Conservation (phyloP, 306 rosid species). For the Lotus japonicus region DNA sequence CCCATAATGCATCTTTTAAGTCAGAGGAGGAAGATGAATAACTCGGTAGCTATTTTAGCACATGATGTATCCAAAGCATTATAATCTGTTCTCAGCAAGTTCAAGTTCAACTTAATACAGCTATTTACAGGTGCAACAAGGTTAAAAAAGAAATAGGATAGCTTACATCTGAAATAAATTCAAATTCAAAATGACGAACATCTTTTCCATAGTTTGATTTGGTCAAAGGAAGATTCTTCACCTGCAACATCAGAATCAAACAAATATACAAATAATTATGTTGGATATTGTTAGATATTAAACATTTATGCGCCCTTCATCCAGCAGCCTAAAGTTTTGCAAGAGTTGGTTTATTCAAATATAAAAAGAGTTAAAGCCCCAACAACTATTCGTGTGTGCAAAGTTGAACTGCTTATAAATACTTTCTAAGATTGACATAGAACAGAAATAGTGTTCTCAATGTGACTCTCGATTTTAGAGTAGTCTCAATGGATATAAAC, state of each 20-base stretch:
- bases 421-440: neutral
- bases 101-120: neutral
- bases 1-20: neutral
- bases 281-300: neutral
- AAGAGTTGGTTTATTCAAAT: neutral
- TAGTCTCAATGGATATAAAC: neutral
- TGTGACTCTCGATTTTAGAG: too few relatives aligned
- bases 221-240: conserved; percentile 62
- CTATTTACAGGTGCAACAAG: neutral
- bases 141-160: conserved; percentile 14
- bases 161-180: conserved; percentile 67
- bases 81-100: neutral
- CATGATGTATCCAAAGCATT: neutral
- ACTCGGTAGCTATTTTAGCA: conserved; percentile 10
- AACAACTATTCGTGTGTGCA: neutral
- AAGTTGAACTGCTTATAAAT: neutral
- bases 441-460: neutral
- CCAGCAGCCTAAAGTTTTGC: neutral
- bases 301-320: neutral
- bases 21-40: conserved; percentile 16
- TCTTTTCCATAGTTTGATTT: conserved; percentile 60
- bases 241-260: conserved; percentile 40
- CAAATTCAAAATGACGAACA: conserved; percentile 81
- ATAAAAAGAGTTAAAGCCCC: neutral
- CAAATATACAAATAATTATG: neutral